A percentile compares a stretch with the other conserved stretches of the same genome.
These are phyloP conservation scores for Lyophyllum decastes DNA, from an alignment of 768 basidiomycete genomes.

Conservation along the genomic window DNA sequence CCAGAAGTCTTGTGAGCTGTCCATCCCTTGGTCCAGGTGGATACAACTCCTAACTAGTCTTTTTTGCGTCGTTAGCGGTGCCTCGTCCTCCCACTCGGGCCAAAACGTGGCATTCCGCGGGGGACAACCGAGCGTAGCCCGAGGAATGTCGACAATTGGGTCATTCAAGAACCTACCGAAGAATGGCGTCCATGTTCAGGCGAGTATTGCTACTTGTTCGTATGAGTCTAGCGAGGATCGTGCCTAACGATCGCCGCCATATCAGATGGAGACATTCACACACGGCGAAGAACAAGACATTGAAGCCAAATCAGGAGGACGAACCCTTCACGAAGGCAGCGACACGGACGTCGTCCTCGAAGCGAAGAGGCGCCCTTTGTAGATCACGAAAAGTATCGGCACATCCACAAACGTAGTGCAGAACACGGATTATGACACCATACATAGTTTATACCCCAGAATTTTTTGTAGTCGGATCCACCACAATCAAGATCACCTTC, in stretches of 20 bases:
- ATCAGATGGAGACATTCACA: slow-evolving; percentile 53
- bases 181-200: slow-evolving; percentile 49
- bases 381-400: background rate
- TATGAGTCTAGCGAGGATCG: background rate
- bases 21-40: background rate
- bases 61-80: slow-evolving; percentile 14
- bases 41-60: background rate
- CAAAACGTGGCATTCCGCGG: slow-evolving; percentile 21
- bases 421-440: background rate
- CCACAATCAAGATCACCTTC: background rate
- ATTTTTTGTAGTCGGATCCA: background rate
- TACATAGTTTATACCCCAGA: background rate
- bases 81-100: slow-evolving; percentile 26
- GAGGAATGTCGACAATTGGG: slow-evolving; percentile 23
- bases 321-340: slow-evolving; percentile 9
- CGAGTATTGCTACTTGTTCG: slow-evolving; percentile 13
- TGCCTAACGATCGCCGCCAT: background rate
- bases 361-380: slow-evolving; percentile 14
- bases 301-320: background rate
- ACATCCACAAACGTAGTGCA: background rate
- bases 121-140: slow-evolving; percentile 12
- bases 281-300: slow-evolving; percentile 32
- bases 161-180: slow-evolving; percentile 17
- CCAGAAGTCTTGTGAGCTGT: slow-evolving; percentile 48
- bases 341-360: slow-evolving; percentile 20